Evolutionary conservation across 164 flowering plant species (phyloP), one percentile per base, ranked within the genome.

Genomic region (Vitis rupestris): DNA sequence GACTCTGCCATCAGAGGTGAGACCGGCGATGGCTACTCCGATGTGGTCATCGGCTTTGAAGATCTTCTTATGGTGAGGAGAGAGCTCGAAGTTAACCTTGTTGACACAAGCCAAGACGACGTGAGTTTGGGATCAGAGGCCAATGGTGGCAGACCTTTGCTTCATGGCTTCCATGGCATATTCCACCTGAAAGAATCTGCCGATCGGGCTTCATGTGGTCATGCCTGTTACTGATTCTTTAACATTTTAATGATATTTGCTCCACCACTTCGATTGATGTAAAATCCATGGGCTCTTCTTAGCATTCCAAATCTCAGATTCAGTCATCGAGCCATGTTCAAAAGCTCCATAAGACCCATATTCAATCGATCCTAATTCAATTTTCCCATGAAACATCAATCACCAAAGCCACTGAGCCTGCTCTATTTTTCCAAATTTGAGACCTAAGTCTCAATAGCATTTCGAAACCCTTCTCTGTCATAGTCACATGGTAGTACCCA

Each of bases 91-190:
- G 55, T 82, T 84, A n/a, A 94, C 84, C 82, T 93, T 93, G 89
- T 95, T 93, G 17, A 95, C 97, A 59, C 86, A 84, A n/a, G 90
- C 99, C 27, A 93, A 53, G 0, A 95, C 94, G 11, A 91, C 96
- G 73, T 93, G 94, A 7, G 88, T 87, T 74, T 85, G 87, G 69
- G 99, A 95, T 86, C 99, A 86, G 74, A 95, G 96, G 0, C 99
- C 97, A 6, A 95, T 88, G 8, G 99, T 96, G 0, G 97, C 98
- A 1, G 98, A 92, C 13, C 99, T 98, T 69, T 95, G 99, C 78
- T 95, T 95, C 75, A 95, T 97, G 1, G 99, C 99, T 79, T 95
- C 99, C 99, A 95, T 95, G 2, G 99, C 97, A 74, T 95, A 93
- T 80, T 95, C 99, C 56, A 91, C 97, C 76, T 95, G 99, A 78